Conservation (phyloP, 2,329 filamentous ascomycete genomes). For the Fusarium duplospermum region DNA sequence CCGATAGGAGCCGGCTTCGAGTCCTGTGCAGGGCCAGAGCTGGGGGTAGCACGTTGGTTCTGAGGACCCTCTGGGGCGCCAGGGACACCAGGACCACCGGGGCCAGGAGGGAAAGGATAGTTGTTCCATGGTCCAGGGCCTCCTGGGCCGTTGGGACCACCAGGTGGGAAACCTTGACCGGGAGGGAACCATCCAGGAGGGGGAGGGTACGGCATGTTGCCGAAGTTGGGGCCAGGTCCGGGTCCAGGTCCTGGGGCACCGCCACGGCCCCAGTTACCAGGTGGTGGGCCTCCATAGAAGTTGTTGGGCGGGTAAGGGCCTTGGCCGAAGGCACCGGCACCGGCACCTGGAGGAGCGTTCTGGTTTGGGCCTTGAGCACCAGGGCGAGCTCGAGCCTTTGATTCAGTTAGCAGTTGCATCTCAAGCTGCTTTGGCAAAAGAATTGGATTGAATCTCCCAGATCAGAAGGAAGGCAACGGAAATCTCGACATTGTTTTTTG, state of each 20-base stretch:
- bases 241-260: conserved; percentile 64
- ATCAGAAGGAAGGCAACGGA: conserved; percentile 99
- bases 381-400: conserved; percentile 56
- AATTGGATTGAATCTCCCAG: conserved; percentile 33
- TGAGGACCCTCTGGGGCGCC: conserved; percentile 73
- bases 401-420: conserved; percentile 42
- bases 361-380: conserved; percentile 48
- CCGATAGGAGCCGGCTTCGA: conserved; percentile 64
- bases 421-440: conserved; percentile 39
- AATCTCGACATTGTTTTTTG: conserved; percentile 95
- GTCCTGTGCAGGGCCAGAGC: conserved; percentile 50
- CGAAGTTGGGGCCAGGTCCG: conserved; percentile 71
- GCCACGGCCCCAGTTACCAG: conserved; percentile 67
- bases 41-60: conserved; percentile 64
- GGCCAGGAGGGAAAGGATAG: conserved; percentile 46
- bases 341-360: conserved; percentile 50
- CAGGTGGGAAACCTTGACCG: conserved; percentile 78
- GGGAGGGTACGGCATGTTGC: conserved; percentile 81
- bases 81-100: conserved; percentile 58
- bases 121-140: conserved; percentile 52
- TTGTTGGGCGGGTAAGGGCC: conserved; percentile 59
- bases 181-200: conserved; percentile 84
- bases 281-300: conserved; percentile 63
- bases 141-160: conserved; percentile 45
- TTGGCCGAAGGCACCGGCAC: conserved; percentile 55